Evolutionary conservation across 2,329 filamentous ascomycete genomes (phyloP).

Genomic region (Aspergillus ibericus): DNA sequence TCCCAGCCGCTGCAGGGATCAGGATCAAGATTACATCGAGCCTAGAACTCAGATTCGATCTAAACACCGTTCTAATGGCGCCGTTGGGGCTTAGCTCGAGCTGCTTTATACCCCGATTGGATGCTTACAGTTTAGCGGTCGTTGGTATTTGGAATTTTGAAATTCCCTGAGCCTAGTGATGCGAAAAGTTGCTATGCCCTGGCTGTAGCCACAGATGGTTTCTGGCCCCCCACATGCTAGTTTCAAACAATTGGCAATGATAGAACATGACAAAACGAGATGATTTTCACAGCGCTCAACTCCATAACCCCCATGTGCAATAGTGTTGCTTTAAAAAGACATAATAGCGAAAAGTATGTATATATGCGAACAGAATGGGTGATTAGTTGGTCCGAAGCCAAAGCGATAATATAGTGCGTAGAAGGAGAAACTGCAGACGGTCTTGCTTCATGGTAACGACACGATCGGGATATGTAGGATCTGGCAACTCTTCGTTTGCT

Average conservation of each 20-base stretch:
- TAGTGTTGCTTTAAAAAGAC: conserved; percentile 1
- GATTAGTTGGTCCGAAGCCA: not conserved
- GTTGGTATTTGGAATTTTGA: not conserved
- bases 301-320: conserved; percentile 1
- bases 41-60: not conserved
- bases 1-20: not conserved
- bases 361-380: conserved; percentile 3
- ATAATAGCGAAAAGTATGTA: conserved; percentile 2
- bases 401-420: not conserved
- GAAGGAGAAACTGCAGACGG: not conserved
- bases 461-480: conserved; percentile 6
- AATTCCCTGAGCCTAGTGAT: not conserved
- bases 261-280: not conserved
- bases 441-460: not conserved
- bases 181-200: not conserved
- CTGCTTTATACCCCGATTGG: not conserved
- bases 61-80: not conserved
- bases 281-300: conserved; percentile 7
- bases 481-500: not conserved
- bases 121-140: not conserved
- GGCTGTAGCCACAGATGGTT: not conserved
- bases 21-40: not conserved
- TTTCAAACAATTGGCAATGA: not conserved
- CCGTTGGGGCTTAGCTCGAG: not conserved
- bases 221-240: not conserved